Evolutionary conservation across 148 eudicot species (phyloP).

Genomic region (Nepenthes gracilis): DNA sequence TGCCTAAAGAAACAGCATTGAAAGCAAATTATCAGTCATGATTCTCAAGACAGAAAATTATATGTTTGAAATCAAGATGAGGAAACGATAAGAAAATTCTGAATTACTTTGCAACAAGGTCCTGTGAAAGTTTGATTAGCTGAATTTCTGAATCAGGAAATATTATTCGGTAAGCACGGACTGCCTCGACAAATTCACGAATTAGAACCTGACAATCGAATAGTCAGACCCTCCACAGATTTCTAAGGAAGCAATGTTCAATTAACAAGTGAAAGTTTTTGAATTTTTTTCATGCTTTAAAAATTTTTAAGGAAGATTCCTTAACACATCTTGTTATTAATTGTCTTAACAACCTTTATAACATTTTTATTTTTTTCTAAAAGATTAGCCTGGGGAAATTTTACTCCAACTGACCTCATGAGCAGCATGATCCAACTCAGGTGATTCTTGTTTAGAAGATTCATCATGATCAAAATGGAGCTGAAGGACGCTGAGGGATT

Average conservation of each 20-base stretch:
- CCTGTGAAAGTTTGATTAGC: constrained; percentile 60
- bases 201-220: constrained; percentile 48
- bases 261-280: background rate
- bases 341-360: background rate
- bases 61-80: background rate
- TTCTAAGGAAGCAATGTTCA: background rate
- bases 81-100: background rate
- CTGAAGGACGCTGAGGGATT: constrained; percentile 60
- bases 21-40: background rate
- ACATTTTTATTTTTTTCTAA: background rate
- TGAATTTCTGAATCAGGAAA: constrained; percentile 84
- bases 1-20: constrained; percentile 38
- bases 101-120: constrained; percentile 56
- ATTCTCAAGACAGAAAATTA: background rate
- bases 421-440: constrained; percentile 29
- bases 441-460: constrained; percentile 24
- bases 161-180: constrained; percentile 80
- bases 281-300: too few species aligned
- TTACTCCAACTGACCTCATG: constrained; percentile 44
- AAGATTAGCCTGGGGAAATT: background rate
- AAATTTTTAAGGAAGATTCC: too few species aligned
- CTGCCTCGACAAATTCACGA: constrained; percentile 83
- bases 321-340: background rate
- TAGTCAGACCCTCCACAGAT: constrained; percentile 4
- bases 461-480: constrained; percentile 41